These are phyloP conservation scores for Epichloe baconii DNA, from an alignment of 2,329 filamentous ascomycete species.

Conservation along the genomic window DNA sequence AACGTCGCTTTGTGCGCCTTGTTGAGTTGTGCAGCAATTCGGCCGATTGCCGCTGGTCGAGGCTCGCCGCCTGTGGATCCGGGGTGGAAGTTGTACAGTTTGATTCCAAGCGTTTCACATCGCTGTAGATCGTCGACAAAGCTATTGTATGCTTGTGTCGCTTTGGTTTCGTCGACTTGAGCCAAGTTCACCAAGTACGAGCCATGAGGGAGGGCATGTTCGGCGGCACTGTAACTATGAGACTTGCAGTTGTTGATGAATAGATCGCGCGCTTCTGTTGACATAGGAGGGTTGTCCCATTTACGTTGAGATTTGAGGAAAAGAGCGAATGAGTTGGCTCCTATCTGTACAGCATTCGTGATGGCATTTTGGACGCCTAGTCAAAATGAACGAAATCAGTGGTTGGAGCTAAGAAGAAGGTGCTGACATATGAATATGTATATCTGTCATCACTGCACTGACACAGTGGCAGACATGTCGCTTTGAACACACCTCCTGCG, in stretches of 20 bases:
- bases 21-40: constrained; percentile 76
- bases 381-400: no score
- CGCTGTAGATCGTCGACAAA: constrained; percentile 82
- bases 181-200: constrained; percentile 96
- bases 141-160: constrained; percentile 68
- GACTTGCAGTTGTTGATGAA: constrained; percentile 58
- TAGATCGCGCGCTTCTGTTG: constrained; percentile 49
- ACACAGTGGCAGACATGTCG: no score
- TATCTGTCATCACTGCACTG: not conserved
- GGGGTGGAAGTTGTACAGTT: constrained; percentile 96
- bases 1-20: constrained; percentile 64
- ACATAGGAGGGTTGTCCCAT: constrained; percentile 74
- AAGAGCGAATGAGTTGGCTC: constrained; percentile 84
- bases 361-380: constrained; percentile 81
- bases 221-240: constrained; percentile 56
- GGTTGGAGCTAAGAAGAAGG: not conserved
- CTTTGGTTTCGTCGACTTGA: constrained; percentile 66
- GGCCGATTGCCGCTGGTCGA: constrained; percentile 55
- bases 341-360: constrained; percentile 63
- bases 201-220: constrained; percentile 78
- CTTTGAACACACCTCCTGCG: constrained; percentile 54
- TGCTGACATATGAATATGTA: not conserved
- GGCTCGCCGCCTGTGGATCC: constrained; percentile 62
- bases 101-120: constrained; percentile 76
- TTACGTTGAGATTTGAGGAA: constrained; percentile 96